These are phyloP conservation scores for Carex kokanica DNA, from an alignment of 176 grass and related monocot species.

Conservation along the genomic window DNA sequence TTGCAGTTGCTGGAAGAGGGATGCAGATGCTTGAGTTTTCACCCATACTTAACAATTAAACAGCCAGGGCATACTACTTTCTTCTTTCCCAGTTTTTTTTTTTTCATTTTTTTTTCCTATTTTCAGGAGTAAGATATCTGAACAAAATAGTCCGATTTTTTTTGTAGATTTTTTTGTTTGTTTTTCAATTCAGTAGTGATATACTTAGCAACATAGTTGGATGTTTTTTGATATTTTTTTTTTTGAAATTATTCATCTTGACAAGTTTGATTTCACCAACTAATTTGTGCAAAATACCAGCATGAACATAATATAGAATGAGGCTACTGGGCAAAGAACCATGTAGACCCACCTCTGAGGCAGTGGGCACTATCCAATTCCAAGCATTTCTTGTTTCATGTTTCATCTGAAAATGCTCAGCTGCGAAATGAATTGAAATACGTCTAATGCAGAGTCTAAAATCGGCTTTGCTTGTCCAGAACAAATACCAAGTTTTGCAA, in stretches of 20 bases:
- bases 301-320: no score
- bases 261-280: slow-evolving; percentile 6
- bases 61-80: neutral
- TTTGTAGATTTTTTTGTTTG: neutral
- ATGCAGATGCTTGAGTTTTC: slow-evolving; percentile 85
- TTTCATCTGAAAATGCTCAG: no score
- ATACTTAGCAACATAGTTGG: neutral
- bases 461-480: no score
- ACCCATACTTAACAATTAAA: neutral
- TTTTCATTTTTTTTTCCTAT: no score
- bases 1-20: slow-evolving; percentile 81
- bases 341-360: no score
- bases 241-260: neutral
- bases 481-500: no score
- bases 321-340: no score
- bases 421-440: no score
- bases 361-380: no score
- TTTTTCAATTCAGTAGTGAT: neutral
- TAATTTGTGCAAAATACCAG: no score
- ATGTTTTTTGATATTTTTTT: neutral
- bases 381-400: no score
- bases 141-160: neutral
- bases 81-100: neutral
- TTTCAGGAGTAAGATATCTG: neutral
- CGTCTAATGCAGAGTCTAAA: no score